These are phyloP conservation scores for Aspergillus niger DNA, from an alignment of 2,329 filamentous ascomycete genomes.

Conservation along the genomic window DNA sequence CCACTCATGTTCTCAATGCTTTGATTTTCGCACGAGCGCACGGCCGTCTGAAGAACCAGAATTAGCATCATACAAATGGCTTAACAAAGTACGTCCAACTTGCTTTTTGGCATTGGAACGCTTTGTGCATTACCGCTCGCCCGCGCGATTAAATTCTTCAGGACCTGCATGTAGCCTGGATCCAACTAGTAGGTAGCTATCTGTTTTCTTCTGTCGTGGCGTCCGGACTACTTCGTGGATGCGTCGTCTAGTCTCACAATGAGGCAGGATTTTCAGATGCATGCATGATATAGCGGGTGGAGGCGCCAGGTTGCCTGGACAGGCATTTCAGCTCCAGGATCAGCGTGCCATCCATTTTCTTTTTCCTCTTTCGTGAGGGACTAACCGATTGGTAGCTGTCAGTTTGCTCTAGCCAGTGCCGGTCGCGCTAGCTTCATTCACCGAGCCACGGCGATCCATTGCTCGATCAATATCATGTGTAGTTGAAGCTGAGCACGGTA, in stretches of 20 bases:
- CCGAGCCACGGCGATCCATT: background rate
- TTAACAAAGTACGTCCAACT: background rate
- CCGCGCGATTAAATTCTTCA: background rate
- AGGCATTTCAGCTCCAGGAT: conserved; percentile 20
- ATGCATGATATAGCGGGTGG: background rate
- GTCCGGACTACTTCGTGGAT: background rate
- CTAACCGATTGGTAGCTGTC: conserved; percentile 2
- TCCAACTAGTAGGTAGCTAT: background rate
- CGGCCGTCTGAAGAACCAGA: background rate
- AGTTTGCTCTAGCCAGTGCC: conserved; percentile 2
- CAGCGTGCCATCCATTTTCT: conserved; percentile 4
- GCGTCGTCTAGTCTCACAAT: background rate
- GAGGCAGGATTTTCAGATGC: background rate
- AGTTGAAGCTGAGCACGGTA: background rate
- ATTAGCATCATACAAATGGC: background rate
- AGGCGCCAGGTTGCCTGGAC: conserved; percentile 8
- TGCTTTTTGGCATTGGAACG: background rate
- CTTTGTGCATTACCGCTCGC: background rate
- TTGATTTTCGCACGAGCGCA: conserved; percentile 5
- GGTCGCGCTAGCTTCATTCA: background rate
- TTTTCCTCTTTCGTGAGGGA: background rate
- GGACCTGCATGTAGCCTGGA: background rate
- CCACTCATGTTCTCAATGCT: conserved; percentile 1
- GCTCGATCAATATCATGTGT: background rate
- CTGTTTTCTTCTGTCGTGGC: background rate